Evolutionary conservation across 768 basidiomycete species (phyloP).

Genomic region (Infundibulicybe gibba): DNA sequence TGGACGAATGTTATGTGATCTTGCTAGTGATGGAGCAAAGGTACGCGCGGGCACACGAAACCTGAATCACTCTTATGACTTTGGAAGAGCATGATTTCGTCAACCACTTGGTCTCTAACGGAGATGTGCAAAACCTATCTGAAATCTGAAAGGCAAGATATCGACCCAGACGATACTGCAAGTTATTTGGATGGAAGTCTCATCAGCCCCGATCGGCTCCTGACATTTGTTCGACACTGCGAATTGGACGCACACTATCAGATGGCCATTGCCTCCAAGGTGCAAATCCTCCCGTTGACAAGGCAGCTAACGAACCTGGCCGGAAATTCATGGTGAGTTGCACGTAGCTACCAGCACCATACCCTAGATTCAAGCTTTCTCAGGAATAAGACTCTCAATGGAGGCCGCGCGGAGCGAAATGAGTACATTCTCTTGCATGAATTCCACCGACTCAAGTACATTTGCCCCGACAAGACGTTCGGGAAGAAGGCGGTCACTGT

Average conservation of each 20-base stretch:
- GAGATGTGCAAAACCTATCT: conserved; percentile 96
- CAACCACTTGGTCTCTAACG: conserved; percentile 96
- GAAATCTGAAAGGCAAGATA: conserved; percentile 83
- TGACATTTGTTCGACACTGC: conserved; percentile 90
- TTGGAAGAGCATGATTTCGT: conserved; percentile 87
- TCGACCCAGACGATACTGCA: conserved; percentile 93
- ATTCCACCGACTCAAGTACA: conserved; percentile 93
- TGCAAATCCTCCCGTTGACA: conserved; percentile 91
- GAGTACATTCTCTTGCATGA: conserved; percentile 99
- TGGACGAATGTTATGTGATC: conserved; percentile 87
- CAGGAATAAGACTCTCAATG: conserved; percentile 97
- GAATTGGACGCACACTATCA: conserved; percentile 96
- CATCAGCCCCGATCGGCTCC: conserved; percentile 67
- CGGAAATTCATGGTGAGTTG: conserved; percentile 88
- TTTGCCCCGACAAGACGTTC: conserved; percentile 93
- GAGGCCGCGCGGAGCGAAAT: conserved; percentile 97
- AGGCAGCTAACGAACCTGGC: conserved; percentile 93
- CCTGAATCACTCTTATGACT: neutral
- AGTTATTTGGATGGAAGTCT: conserved; percentile 85
- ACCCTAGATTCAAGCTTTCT: neutral
- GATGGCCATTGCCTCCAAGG: conserved; percentile 94
- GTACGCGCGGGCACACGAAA: conserved; percentile 32
- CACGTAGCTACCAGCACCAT: neutral
- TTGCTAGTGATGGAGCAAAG: conserved; percentile 93
- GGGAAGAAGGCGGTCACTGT: conserved; percentile 64